A percentile compares a stretch with the other conserved stretches of the same genome.
Evolutionary conservation across 1,284 basidiomycete genomes (phyloP).

Genomic region (Naganishia albida): DNA sequence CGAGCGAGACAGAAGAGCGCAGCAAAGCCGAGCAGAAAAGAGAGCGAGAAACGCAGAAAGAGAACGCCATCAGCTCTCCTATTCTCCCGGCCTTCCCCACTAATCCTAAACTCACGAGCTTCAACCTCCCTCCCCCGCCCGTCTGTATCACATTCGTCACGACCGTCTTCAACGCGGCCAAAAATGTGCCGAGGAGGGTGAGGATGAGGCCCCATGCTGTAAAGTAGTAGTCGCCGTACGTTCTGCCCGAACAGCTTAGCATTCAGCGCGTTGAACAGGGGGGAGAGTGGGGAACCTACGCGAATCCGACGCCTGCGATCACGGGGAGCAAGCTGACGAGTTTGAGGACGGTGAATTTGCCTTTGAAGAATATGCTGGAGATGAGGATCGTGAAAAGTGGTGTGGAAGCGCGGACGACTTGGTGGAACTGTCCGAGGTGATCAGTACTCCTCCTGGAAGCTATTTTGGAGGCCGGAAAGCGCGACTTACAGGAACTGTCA

Average conservation of each 20-base stretch:
- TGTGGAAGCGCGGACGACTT: conserved; percentile 87
- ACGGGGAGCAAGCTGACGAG: conserved; percentile 79
- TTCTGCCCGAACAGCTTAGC: conserved; percentile 58
- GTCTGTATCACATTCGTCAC: conserved; percentile 76
- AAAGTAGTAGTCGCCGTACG: conserved; percentile 87
- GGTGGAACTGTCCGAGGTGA: conserved; percentile 78
- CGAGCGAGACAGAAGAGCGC: background rate
- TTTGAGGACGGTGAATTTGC: conserved; percentile 58
- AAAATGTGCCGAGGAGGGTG: conserved; percentile 80
- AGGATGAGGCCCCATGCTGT: conserved; percentile 77
- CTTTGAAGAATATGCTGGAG: conserved; percentile 59
- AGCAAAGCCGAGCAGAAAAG: no score
- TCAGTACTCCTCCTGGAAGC: no score
- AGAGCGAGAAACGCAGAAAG: no score
- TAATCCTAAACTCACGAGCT: conserved; percentile 42
- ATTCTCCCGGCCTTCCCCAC: no score
- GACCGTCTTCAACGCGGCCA: conserved; percentile 88
- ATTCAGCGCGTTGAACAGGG: background rate
- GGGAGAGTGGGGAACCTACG: conserved; percentile 62
- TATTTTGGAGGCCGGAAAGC: conserved; percentile 3
- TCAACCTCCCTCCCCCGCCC: conserved; percentile 51
- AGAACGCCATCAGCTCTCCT: no score
- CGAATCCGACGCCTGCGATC: conserved; percentile 84
- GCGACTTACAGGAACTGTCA: conserved; percentile 79
- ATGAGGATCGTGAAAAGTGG: conserved; percentile 85